phyloP scores from a whole-genome alignment of 441 rosid species.

The Oxalis stricta region DNA sequence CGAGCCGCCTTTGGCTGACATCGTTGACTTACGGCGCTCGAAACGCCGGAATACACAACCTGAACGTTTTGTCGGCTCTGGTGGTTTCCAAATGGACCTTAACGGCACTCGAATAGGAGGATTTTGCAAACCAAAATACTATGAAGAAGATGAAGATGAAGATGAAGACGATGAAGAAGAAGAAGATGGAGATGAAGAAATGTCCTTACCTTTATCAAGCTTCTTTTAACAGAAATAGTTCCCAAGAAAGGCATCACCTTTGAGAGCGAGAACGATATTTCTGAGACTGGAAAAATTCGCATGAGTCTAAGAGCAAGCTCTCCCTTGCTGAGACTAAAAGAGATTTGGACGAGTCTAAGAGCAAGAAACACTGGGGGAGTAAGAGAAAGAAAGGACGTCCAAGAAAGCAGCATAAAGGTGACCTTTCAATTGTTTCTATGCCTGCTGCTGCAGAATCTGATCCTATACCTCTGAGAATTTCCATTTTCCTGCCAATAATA shows the following conservation, averaged over 20 bases:
- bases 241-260: too few relatives aligned
- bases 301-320: too few relatives aligned
- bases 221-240: constrained; percentile 21
- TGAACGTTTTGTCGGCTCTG: constrained; percentile 51
- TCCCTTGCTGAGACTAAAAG: too few relatives aligned
- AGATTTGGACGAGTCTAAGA: constrained; percentile 10
- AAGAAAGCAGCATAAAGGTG: constrained; percentile 11
- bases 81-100: constrained; percentile 17
- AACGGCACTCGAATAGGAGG: constrained; percentile 36
- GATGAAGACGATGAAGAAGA: constrained; percentile 31
- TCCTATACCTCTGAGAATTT: constrained; percentile 16
- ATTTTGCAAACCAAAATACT: too few relatives aligned
- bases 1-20: constrained; percentile 17
- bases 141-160: too few relatives aligned
- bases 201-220: constrained; percentile 36
- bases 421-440: constrained; percentile 47
- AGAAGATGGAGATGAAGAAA: constrained; percentile 23
- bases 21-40: constrained; percentile 52
- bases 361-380: constrained; percentile 10
- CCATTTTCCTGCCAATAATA: constrained; percentile 17
- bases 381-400: constrained; percentile 11
- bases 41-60: constrained; percentile 64
- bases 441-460: constrained; percentile 22
- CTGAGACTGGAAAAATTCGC: too few relatives aligned
- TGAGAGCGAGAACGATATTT: too few relatives aligned